Conservation (phyloP, 1,284 basidiomycete species). For the Sparassis latifolia region DNA sequence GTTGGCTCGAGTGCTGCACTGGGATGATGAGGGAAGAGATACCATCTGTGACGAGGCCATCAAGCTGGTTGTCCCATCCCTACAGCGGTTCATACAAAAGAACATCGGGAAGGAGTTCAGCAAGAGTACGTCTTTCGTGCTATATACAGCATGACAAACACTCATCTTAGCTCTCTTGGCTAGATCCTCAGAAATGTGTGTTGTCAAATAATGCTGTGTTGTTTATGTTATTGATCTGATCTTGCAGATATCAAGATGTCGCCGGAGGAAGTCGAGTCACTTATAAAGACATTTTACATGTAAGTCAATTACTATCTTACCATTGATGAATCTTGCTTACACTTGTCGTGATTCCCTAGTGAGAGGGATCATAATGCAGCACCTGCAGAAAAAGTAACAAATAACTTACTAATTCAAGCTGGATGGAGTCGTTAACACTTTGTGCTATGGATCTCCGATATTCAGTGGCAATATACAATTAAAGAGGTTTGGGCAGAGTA, state of each 20-base stretch:
- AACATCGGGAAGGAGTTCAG: slow-evolving; percentile 76
- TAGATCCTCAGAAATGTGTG: slow-evolving; percentile 79
- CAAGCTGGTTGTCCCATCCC: slow-evolving; percentile 65
- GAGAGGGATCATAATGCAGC: slow-evolving; percentile 13
- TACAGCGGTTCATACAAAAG: slow-evolving; percentile 68
- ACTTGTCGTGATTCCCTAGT: slow-evolving; percentile 5
- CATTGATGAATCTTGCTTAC: not conserved
- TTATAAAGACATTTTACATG: slow-evolving; percentile 56
- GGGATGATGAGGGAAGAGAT: slow-evolving; percentile 52
- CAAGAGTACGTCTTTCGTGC: slow-evolving; percentile 53
- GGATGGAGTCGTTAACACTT: slow-evolving; percentile 23
- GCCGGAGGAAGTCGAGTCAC: slow-evolving; percentile 64
- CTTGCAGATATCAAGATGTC: slow-evolving; percentile 70
- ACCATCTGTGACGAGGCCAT: slow-evolving; percentile 64
- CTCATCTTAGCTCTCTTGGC: not conserved
- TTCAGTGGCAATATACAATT: not conserved
- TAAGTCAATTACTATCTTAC: slow-evolving; percentile 7
- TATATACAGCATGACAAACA: not conserved
- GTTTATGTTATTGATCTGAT: not conserved
- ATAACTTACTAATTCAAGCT: slow-evolving; percentile 23
- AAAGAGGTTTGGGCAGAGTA: not conserved
- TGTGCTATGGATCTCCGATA: too few species aligned
- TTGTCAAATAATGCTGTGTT: slow-evolving; percentile 5
- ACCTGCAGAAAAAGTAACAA: slow-evolving; percentile 19
- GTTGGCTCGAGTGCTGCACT: slow-evolving; percentile 61